Evolutionary conservation across 805 yeast genomes (phyloP), one percentile per base, ranked within the genome.

Genomic region (Cyberlindnera galapagoensis): DNA sequence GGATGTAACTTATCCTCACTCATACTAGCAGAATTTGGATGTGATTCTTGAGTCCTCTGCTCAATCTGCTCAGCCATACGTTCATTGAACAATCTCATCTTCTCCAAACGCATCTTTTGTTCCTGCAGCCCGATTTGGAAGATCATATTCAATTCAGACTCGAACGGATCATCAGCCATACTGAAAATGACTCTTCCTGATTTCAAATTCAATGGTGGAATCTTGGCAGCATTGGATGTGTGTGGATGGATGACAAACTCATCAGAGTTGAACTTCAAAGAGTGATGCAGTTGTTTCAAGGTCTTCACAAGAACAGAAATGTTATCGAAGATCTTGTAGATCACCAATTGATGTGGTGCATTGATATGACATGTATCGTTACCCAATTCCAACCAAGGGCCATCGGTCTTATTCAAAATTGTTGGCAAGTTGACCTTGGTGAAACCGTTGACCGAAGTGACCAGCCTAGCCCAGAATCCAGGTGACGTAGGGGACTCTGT

Each of bases 121-220:
- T 79, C 90, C n/a, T 65, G 37, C 14, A 59, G 31, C 1, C 94
- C 94, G 9, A 80, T 63, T 44, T 79, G 78, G 47, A 69, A 76
- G 18, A 80, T 72, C 47, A 73, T 62, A 15, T 74, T 69, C 28
- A 88, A 58, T 45, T 84, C 78, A 7, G 76, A 64, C 55, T 90
- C 97, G 53, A 88, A 87, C 7, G 94, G 90, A 56, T 90, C 97
- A 54, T 84, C 94, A 35, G 84, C 95, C 41, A 87, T 65, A 16
- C 80, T 67, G 23, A 87, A 59, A 5, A 80, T 63, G 40, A 84
- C 64, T 24, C 71, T 62, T 6, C 63, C 63, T 0, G 94, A 63
- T 25, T 60, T 67, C 22, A 87, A 43, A 15, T 69, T 66, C 3
- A 85, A 57, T 14, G 58, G 60, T 10, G 88, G 88, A 7, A 90